Conservation (phyloP, 1,139 yeast species). For the Wickerhamomyces sp. region DNA sequence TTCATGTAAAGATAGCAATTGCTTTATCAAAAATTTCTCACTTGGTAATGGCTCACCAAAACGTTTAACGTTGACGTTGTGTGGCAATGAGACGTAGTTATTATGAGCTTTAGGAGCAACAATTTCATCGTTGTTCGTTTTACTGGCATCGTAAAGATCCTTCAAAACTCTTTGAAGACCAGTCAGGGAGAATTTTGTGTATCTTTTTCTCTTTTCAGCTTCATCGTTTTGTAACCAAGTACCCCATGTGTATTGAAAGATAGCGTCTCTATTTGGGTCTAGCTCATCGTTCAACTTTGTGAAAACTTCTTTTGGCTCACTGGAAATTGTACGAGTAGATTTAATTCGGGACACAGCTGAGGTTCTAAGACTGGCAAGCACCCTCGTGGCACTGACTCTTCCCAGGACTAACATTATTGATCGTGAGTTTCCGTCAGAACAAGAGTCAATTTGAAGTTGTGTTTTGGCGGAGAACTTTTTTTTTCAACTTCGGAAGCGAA, state of each 20-base stretch:
- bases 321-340: slow-evolving; percentile 16
- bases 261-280: slow-evolving; percentile 67
- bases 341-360: too few relatives aligned
- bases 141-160: slow-evolving; percentile 32
- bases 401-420: background rate
- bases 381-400: background rate
- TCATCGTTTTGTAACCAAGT: slow-evolving; percentile 83
- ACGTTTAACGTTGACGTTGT: slow-evolving; percentile 38
- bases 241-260: slow-evolving; percentile 92
- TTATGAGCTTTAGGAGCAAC: slow-evolving; percentile 34
- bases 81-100: slow-evolving; percentile 39
- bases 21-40: slow-evolving; percentile 50
- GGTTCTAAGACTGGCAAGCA: too few relatives aligned
- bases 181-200: slow-evolving; percentile 76
- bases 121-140: slow-evolving; percentile 24
- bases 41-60: slow-evolving; percentile 38
- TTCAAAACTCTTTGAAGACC: slow-evolving; percentile 56
- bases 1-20: slow-evolving; percentile 82
- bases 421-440: too few relatives aligned
- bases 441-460: too few relatives aligned
- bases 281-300: slow-evolving; percentile 55
- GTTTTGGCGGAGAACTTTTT: too few relatives aligned
- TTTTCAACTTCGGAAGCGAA: too few relatives aligned
- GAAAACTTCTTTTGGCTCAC: slow-evolving; percentile 27
- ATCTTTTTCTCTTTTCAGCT: slow-evolving; percentile 65